A percentile compares a stretch with the other conserved stretches of the same genome.
Evolutionary conservation across 2,329 filamentous ascomycete genomes (phyloP).

Genomic region (Claviceps africana): DNA sequence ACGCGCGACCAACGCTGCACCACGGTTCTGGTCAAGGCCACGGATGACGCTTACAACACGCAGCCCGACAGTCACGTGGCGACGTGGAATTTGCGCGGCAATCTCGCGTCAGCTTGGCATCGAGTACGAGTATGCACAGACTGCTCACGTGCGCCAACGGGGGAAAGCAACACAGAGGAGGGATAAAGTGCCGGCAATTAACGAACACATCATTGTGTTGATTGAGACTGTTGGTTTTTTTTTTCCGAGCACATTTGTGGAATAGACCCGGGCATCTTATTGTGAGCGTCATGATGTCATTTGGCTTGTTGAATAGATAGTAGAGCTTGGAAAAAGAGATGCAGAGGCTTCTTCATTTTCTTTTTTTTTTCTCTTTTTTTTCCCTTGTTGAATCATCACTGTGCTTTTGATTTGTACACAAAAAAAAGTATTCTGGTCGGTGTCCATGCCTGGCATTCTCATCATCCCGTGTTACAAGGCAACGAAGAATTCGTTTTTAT

Average conservation of each 20-base stretch:
- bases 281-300: too few species aligned
- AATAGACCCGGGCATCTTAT: too few species aligned
- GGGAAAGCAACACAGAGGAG: neutral
- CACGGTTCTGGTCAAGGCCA: constrained; percentile 49
- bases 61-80: constrained; percentile 47
- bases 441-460: neutral
- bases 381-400: neutral
- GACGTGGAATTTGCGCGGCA: constrained; percentile 51
- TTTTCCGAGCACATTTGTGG: too few species aligned
- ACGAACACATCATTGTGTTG: neutral
- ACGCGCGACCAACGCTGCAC: constrained; percentile 25
- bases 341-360: too few species aligned
- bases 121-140: constrained; percentile 31
- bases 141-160: constrained; percentile 9
- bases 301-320: too few species aligned
- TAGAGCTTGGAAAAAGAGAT: too few species aligned
- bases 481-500: neutral
- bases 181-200: neutral
- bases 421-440: neutral
- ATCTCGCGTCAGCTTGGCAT: constrained; percentile 55
- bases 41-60: constrained; percentile 51
- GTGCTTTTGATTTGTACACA: neutral
- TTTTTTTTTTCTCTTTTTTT: too few species aligned
- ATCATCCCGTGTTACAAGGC: neutral
- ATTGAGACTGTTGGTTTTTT: neutral